Evolutionary conservation across 2,329 filamentous ascomycete species (phyloP).

Genomic region (Colletotrichum liriopes): DNA sequence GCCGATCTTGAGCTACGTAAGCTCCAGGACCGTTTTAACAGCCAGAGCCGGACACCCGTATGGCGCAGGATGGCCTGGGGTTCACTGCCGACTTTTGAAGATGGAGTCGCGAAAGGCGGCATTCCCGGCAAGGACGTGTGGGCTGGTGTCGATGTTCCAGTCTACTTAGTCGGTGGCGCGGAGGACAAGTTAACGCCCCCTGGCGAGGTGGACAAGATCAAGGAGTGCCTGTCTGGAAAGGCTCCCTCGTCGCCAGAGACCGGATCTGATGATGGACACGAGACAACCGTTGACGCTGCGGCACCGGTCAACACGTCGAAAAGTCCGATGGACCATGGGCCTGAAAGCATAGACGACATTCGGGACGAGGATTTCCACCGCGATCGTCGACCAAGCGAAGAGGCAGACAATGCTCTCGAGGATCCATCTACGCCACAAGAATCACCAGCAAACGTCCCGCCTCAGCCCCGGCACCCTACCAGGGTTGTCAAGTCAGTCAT

Average conservation of each 20-base stretch:
- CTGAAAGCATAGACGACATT: constrained; percentile 57
- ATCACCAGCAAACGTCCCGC: constrained; percentile 57
- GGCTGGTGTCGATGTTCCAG: constrained; percentile 79
- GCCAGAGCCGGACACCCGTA: constrained; percentile 85
- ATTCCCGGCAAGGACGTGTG: constrained; percentile 80
- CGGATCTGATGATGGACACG: constrained; percentile 45
- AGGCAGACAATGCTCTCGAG: constrained; percentile 57
- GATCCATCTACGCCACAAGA: constrained; percentile 65
- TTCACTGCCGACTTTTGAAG: constrained; percentile 72
- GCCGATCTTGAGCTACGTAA: constrained; percentile 77
- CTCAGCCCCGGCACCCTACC: constrained; percentile 63
- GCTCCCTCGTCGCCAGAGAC: constrained; percentile 29
- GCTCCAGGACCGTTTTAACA: constrained; percentile 83
- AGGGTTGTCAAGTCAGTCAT: constrained; percentile 78
- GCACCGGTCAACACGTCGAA: constrained; percentile 61
- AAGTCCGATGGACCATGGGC: constrained; percentile 51
- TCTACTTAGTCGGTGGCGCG: constrained; percentile 85
- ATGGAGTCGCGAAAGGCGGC: constrained; percentile 71
- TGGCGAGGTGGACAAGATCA: constrained; percentile 79
- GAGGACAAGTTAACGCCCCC: constrained; percentile 84
- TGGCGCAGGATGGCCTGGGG: constrained; percentile 88
- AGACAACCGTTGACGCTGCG: constrained; percentile 63
- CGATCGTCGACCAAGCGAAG: constrained; percentile 47
- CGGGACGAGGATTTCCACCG: constrained; percentile 56
- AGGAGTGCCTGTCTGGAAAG: constrained; percentile 43